Evolutionary conservation across 164 flowering plant genomes (phyloP).

Genomic region (Chloranthus sessilifolius): DNA sequence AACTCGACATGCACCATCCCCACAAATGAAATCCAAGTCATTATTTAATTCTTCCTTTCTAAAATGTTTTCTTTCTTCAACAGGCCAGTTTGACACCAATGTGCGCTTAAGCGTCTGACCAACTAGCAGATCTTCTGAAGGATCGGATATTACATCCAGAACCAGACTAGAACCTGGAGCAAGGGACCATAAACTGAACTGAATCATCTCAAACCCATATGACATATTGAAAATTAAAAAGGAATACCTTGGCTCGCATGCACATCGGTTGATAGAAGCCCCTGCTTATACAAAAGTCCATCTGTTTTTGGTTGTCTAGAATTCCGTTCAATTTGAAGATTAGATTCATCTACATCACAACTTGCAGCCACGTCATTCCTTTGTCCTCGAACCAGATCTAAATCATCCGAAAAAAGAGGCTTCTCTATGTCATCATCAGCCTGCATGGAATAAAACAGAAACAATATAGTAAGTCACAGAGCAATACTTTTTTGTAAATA

Average conservation of each 20-base stretch:
- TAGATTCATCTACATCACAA: slow-evolving; percentile 43
- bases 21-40: slow-evolving; percentile 15
- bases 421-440: slow-evolving; percentile 71
- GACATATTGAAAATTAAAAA: neutral
- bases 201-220: neutral
- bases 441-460: slow-evolving; percentile 22
- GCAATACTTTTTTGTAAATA: too few relatives aligned
- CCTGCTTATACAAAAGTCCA: slow-evolving; percentile 50
- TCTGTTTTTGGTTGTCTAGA: slow-evolving; percentile 37
- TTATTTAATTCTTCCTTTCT: slow-evolving; percentile 32
- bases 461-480: too few relatives aligned
- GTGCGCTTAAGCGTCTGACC: slow-evolving; percentile 78
- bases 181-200: neutral
- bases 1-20: slow-evolving; percentile 21
- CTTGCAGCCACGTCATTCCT: slow-evolving; percentile 36
- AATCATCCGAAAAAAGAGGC: slow-evolving; percentile 70
- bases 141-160: slow-evolving; percentile 53
- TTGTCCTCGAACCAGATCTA: slow-evolving; percentile 20
- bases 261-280: slow-evolving; percentile 35
- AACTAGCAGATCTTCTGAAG: slow-evolving; percentile 48
- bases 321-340: slow-evolving; percentile 39
- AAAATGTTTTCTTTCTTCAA: slow-evolving; percentile 37
- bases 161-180: slow-evolving; percentile 50
- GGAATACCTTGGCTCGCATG: slow-evolving; percentile 44
- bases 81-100: slow-evolving; percentile 15